A percentile compares a stretch with the other conserved stretches of the same genome.
phyloP scores from a whole-genome alignment of 495 filamentous ascomycete species.

The Bryoglossum gracile region DNA sequence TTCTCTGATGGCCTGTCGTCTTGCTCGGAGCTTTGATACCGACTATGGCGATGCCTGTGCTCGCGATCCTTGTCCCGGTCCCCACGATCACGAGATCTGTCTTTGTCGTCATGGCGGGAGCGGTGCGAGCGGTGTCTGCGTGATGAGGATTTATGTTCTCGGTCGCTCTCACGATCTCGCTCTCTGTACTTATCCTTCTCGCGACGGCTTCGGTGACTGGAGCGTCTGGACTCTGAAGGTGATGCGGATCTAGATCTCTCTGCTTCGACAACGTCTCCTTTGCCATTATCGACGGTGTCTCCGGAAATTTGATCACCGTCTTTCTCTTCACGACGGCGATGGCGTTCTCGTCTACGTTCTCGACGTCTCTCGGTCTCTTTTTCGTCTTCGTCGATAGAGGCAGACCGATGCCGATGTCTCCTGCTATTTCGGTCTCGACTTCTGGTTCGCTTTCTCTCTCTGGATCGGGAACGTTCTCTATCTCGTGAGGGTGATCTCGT shows the following conservation, averaged over 20 bases:
- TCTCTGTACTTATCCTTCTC: constrained; percentile 40
- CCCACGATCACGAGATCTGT: constrained; percentile 33
- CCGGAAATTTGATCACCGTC: constrained; percentile 7
- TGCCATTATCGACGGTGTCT: constrained; percentile 12
- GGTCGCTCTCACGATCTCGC: constrained; percentile 32
- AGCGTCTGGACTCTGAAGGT: constrained; percentile 19
- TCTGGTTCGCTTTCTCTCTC: constrained; percentile 21
- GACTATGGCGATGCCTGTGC: constrained; percentile 27
- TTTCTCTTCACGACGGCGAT: constrained; percentile 18
- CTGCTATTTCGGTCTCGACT: constrained; percentile 48
- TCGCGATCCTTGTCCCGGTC: constrained; percentile 27
- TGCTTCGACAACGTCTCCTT: constrained; percentile 10
- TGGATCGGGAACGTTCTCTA: constrained; percentile 27
- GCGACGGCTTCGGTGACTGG: constrained; percentile 27
- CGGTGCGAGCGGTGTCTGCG: constrained; percentile 25
- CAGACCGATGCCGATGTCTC: constrained; percentile 51
- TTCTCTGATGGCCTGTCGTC: constrained; percentile 5
- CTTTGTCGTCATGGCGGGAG: constrained; percentile 19
- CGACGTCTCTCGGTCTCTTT: constrained; percentile 43
- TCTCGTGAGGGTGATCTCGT: constrained; percentile 19
- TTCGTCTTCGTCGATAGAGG: constrained; percentile 38
- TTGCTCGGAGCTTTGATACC: constrained; percentile 45
- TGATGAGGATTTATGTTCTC: constrained; percentile 27
- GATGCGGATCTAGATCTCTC: constrained; percentile 23
- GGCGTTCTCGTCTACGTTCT: constrained; percentile 35